Evolutionary conservation across 1,284 basidiomycete species (phyloP).

Genomic region (Agaricales sp.): DNA sequence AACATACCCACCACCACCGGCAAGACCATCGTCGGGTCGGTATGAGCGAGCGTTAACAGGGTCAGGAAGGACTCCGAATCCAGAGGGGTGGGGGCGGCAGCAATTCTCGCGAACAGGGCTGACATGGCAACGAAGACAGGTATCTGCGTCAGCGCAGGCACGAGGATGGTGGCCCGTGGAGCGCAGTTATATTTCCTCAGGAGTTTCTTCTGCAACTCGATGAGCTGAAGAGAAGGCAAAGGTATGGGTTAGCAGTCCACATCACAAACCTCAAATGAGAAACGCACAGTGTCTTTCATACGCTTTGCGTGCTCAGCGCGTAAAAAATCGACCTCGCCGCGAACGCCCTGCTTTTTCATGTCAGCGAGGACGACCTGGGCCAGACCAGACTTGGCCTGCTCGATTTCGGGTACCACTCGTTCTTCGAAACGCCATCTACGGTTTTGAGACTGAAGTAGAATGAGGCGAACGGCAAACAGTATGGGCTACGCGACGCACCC

Average conservation of each 20-base stretch:
- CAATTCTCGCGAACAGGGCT: conserved; percentile 45
- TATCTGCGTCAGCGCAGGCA: conserved; percentile 58
- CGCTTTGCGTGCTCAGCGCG: conserved; percentile 37
- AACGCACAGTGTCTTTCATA: conserved; percentile 30
- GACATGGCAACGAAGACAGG: conserved; percentile 66
- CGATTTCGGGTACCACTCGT: conserved; percentile 57
- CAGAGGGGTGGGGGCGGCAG: conserved; percentile 48
- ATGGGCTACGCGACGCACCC: conserved; percentile 39
- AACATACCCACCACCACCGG: conserved; percentile 66
- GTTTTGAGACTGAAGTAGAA: conserved; percentile 40
- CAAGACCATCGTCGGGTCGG: conserved; percentile 60
- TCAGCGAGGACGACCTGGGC: conserved; percentile 40
- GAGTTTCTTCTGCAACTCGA: conserved; percentile 44
- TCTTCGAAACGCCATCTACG: conserved; percentile 59
- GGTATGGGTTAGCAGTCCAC: conserved; percentile 3
- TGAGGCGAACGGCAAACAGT: conserved; percentile 6
- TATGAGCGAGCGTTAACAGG: conserved; percentile 56
- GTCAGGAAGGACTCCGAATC: conserved; percentile 69
- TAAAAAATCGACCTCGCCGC: conserved; percentile 44
- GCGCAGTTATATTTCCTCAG: conserved; percentile 47
- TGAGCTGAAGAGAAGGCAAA: conserved; percentile 30
- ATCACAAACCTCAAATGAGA: conserved; percentile 9
- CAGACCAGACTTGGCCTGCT: conserved; percentile 40
- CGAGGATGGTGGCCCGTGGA: conserved; percentile 46
- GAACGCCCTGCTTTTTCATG: conserved; percentile 47